Evolutionary conservation across 768 basidiomycete genomes (phyloP).

Genomic region (Mrakia hoshinonis): DNA sequence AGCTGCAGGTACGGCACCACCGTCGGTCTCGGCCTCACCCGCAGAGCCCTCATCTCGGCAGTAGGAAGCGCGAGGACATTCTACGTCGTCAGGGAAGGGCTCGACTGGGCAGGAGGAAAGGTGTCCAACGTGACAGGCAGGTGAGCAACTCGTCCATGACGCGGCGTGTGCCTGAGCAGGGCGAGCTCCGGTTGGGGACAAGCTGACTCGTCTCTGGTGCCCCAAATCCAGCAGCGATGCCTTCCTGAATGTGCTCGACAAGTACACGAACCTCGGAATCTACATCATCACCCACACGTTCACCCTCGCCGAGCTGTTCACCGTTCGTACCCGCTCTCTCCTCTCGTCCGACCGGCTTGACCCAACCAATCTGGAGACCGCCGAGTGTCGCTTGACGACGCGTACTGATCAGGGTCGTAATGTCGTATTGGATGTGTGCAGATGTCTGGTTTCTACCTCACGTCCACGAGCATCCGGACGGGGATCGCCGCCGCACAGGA

Average conservation of each 20-base stretch:
- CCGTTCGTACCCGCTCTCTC: constrained; percentile 25
- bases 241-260: constrained; percentile 40
- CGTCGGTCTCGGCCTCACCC: constrained; percentile 37
- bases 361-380: not conserved
- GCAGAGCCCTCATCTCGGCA: constrained; percentile 39
- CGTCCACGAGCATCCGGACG: constrained; percentile 35
- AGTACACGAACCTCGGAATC: constrained; percentile 42
- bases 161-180: not conserved
- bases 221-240: constrained; percentile 33
- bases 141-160: not conserved
- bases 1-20: constrained; percentile 34
- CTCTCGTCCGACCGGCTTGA: not conserved
- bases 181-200: not conserved
- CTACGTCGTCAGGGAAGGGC: constrained; percentile 36
- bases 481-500: constrained; percentile 38
- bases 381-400: not conserved
- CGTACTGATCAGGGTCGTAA: not conserved
- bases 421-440: not conserved
- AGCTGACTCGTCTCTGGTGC: too few relatives aligned
- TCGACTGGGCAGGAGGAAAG: constrained; percentile 32
- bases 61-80: constrained; percentile 39
- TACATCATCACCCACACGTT: constrained; percentile 42
- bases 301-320: constrained; percentile 43
- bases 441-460: constrained; percentile 43
- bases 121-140: not conserved